Percentiles rank a stretch among this genome's conserved stretches.
These are phyloP conservation scores for Blumeria hordei DNA, from an alignment of 2,329 filamentous ascomycete species.

Conservation along the genomic window DNA sequence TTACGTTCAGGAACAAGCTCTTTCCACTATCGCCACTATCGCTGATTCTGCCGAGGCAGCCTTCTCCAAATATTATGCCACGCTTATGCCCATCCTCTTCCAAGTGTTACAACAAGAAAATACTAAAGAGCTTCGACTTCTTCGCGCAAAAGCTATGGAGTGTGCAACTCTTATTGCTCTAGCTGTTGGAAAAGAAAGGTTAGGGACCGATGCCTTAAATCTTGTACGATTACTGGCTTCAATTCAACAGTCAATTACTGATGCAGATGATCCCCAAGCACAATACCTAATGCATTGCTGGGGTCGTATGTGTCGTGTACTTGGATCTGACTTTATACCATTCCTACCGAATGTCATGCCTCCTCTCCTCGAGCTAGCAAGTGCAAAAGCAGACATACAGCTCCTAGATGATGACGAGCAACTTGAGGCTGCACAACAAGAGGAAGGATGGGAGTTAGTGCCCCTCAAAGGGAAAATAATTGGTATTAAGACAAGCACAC, in stretches of 20 bases:
- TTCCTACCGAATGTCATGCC: conserved; percentile 89
- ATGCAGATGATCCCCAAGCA: conserved; percentile 83
- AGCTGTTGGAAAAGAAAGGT: conserved; percentile 79
- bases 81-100: conserved; percentile 83
- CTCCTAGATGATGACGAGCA: conserved; percentile 87
- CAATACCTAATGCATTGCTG: conserved; percentile 97
- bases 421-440: conserved; percentile 73
- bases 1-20: conserved; percentile 90
- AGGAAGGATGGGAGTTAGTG: conserved; percentile 93
- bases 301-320: conserved; percentile 93
- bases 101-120: conserved; percentile 73
- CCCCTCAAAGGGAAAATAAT: conserved; percentile 96
- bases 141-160: conserved; percentile 96
- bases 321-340: conserved; percentile 73
- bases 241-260: conserved; percentile 69
- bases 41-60: conserved; percentile 94
- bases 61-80: conserved; percentile 87
- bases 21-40: conserved; percentile 95
- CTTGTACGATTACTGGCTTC: conserved; percentile 69
- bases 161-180: conserved; percentile 90
- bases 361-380: conserved; percentile 69
- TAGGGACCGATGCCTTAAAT: conserved; percentile 66
- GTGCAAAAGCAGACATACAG: conserved; percentile 92
- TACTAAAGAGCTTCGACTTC: conserved; percentile 73
- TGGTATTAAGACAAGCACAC: conserved; percentile 84